These are phyloP conservation scores for Paramecium sexaurelia DNA, from an alignment of 73 alveolate genomes.

Conservation along the genomic window DNA sequence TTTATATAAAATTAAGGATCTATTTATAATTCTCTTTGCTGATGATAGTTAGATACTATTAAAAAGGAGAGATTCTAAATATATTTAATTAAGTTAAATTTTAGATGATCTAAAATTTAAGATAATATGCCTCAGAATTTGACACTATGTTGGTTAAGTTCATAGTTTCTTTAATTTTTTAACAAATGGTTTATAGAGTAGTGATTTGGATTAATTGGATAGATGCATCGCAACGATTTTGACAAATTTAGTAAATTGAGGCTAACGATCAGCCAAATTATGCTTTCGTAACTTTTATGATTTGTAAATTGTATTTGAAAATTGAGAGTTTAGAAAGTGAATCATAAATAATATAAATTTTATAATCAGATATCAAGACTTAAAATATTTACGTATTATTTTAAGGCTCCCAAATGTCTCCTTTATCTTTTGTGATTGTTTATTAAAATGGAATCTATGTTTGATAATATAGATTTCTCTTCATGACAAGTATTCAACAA, in stretches of 20 bases:
- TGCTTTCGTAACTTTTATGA: neutral
- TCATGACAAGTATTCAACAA: neutral
- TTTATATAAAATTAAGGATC: constrained; percentile 45
- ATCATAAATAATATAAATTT: neutral
- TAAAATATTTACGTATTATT: neutral
- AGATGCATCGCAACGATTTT: neutral
- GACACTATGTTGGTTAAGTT: neutral
- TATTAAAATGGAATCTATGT: neutral
- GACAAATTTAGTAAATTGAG: neutral
- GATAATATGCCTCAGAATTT: constrained; percentile 18
- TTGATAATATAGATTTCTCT: neutral
- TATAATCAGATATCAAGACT: neutral
- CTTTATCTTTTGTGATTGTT: neutral
- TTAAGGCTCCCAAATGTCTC: neutral
- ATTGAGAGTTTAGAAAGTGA: constrained; percentile 40
- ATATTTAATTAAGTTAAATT: neutral
- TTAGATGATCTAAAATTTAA: neutral
- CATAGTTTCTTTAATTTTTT: neutral
- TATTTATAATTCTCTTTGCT: neutral
- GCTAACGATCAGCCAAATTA: neutral
- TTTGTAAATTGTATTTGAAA: constrained; percentile 19
- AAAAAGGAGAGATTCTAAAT: too few species aligned
- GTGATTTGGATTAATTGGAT: neutral
- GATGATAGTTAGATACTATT: neutral
- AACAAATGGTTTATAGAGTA: neutral